Evolutionary conservation across 768 basidiomycete species (phyloP), one percentile per base, ranked within the genome.

Genomic region (Leccinum uliginosum): DNA sequence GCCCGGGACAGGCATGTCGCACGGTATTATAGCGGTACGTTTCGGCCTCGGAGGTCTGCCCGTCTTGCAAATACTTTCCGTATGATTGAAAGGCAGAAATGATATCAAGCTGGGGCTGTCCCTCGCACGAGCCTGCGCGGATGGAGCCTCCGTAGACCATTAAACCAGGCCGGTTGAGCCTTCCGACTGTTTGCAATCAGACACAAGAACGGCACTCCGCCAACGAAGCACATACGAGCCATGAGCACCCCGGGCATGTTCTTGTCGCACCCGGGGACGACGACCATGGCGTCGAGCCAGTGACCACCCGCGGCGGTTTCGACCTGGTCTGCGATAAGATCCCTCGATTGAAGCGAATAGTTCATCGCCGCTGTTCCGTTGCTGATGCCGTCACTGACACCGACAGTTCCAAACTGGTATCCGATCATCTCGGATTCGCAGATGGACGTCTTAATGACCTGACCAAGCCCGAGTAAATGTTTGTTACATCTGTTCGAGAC

Each of bases 181-280:
- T 83, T 50, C 96, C 97, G 52, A 99, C 91, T 93, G 63, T 44
- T 38, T 26, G 47, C 17, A 6, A 44, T 71, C 4, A 68, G 60
- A 61, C 29, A 14, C 32, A 14, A 4, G 34, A 43, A 53, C 32
- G 21, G 21, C 1, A 9, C 29, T 17, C n/a, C 2, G 17, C 26
- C 1, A 29, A 51, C 21, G 50, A 53, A 50, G 12, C 26, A 83
- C 90, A 75, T 66, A 93, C 91, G 83, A 49, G 93, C 97, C 83
- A 99, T 99, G 65, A 98, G 78, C 35, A 97, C 95, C 59, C 97
- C 97, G n/a, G 97, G 97, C 96, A 99, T 98, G 76, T 99, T 99
- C 77, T 99, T 99, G 78, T 99, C 96, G 70, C 93, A 98, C 40
- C 95, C 97, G 21, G 97, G 97, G 53, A 99, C 80, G 57, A 93